Evolutionary conservation across 192 early-diverging fungal genomes (phyloP), one percentile per base, ranked within the genome.

Genomic region (Podila horticola): DNA sequence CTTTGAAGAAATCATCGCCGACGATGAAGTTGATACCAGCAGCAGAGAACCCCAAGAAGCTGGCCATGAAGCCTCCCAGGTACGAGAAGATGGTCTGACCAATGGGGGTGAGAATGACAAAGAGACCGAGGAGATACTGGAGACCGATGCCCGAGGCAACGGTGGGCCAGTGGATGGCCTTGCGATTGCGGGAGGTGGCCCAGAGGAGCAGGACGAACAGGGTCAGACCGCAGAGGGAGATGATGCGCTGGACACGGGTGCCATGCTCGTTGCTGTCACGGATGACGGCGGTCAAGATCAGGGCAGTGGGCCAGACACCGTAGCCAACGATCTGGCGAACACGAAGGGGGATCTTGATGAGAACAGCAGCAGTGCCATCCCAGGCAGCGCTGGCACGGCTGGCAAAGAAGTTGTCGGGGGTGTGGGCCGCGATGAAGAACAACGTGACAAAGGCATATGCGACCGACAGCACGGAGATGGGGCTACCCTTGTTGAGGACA

Each of bases 41-140:
- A n/a, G 74, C 64, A 20, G 94, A 88, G 77, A 92, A 93, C 7
- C 79, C 86, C 28, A 97, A 87, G 84, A 94, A 92, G 30, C 92
- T 87, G 28, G 92, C 62, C 77, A 81, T 81, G 45, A 73, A 65
- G 5, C 36, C 33, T 55, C 77, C 77, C n/a, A 81, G 55, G 90
- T 90, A 94, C 5, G 85, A 70, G 84, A 97, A 96, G 72, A 95
- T 83, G 82, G 88, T 85, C 69, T 87, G 72, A 30, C 96, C 96
- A 73, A 89, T 87, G 48, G 74, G 64, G 28, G 93, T 93, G 64
- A 90, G 88, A 74, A 94, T 86, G 36, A 95, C 92, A 67, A 96
- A 89, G 58, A 96, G 86, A 31, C 91, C 96, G 66, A 97, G 69
- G 41, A 94, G 67, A 82, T 92, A 94, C 84, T 97, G 95, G 64